Evolutionary conservation across 2,329 filamentous ascomycete genomes (phyloP).

Genomic region (Didymella sp.): DNA sequence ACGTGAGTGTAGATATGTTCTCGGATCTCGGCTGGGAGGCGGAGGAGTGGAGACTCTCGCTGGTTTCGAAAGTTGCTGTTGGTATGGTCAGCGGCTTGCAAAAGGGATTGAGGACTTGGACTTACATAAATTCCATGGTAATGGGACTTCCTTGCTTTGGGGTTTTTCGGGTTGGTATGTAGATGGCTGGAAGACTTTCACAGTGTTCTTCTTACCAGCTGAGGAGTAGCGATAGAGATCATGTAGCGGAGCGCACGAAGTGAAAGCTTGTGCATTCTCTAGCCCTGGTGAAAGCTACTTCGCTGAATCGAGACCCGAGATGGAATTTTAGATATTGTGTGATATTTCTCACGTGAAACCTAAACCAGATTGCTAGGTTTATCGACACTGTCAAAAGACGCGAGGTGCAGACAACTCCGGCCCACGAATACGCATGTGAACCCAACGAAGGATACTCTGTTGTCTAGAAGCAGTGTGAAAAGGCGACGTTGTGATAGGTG

Average conservation of each 20-base stretch:
- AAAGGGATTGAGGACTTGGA: background rate
- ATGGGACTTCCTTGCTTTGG: background rate
- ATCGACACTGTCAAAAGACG: no score
- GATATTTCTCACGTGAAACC: no score
- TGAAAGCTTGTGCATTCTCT: background rate
- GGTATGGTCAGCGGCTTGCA: background rate
- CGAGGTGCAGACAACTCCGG: no score
- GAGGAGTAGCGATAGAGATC: no score
- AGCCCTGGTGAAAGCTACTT: background rate
- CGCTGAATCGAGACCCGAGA: no score
- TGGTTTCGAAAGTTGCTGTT: slow-evolving; percentile 11
- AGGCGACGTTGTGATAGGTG: no score
- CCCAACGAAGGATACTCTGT: no score
- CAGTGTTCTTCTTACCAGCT: no score
- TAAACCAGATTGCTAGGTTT: no score
- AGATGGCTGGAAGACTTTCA: background rate
- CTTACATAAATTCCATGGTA: background rate
- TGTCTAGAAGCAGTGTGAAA: no score
- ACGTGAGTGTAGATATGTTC: background rate
- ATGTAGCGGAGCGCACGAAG: background rate
- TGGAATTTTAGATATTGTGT: no score
- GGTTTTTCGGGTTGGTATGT: background rate
- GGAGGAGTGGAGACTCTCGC: slow-evolving; percentile 1
- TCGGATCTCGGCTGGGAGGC: background rate
- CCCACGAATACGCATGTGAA: no score